Base-by-base conservation (phyloP, 352 stramenopile species). In the Phytophthora fragariaefolia region DNA sequence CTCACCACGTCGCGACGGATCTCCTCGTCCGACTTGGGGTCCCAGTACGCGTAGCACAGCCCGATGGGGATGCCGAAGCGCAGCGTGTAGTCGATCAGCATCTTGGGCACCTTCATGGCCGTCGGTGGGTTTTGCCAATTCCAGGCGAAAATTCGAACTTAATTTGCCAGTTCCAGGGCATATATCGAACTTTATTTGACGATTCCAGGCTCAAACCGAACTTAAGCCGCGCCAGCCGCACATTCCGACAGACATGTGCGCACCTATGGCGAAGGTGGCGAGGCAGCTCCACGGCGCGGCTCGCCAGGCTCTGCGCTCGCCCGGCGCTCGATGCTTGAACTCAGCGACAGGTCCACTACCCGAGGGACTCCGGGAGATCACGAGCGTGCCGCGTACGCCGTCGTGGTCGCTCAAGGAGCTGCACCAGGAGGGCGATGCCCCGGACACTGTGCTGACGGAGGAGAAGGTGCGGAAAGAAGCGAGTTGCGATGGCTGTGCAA, bases 341-440 rank as follows among this genome's bases (percentile, higher is more conserved):
- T 78, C 57, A 32, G 49, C 34, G 36, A 27, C 30, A 51, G 18
- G 51, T 6, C 3, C 38, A 50, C 67, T 90, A 0, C 82, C 80
- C 13, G 73, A 80, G n/a, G 82, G 81, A n/a, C 68, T 91, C 36
- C 50, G 61, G 26, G 81, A 91, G 67, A 91, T 93, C 61, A 70
- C 67, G 6, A 76, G 80, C 22, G 79, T 90, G 54, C 85, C 81
- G 3, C 73, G 84, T 20, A 91, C 69, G 20, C 84, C 87, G 6
- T 90, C 87, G 28, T 96, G 87, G 87, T 96, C 87, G 28, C 69
- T 96, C 1, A 83, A 80, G 22, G 87, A 96, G 61, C 68, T 96
- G 52, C 87, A 96, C 27, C 74, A 91, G 23, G 80, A 90, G 18
- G 80, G 77, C 15, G 58, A 81, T 50, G 69, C 83, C 27, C 58